Conservation (phyloP, 2,329 filamentous ascomycete species). For the Dactylellina cionopaga region DNA sequence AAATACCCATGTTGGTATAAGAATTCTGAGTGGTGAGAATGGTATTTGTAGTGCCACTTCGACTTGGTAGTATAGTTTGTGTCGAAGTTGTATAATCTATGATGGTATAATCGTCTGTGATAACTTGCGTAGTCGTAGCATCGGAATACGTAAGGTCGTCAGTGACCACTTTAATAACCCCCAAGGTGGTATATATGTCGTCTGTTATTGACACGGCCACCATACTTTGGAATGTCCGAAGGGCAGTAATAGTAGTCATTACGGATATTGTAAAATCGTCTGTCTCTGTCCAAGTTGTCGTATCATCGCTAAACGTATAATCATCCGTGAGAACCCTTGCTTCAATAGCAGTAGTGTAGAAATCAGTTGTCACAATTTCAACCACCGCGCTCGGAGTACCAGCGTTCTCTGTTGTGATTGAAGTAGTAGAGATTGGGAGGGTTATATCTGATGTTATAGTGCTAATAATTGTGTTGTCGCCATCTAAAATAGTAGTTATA, state of each 20-base stretch:
- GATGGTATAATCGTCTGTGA: conserved; percentile 13
- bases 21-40: background rate
- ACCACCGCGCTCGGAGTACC: background rate
- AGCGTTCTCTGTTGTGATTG: background rate
- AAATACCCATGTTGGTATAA: background rate
- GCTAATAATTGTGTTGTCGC: conserved; percentile 9
- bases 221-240: background rate
- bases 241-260: conserved; percentile 13
- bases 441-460: background rate
- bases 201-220: background rate
- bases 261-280: conserved; percentile 12
- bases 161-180: background rate
- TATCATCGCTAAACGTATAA: conserved; percentile 6
- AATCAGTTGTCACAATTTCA: conserved; percentile 16
- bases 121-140: background rate
- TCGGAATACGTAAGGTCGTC: background rate
- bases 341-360: conserved; percentile 7
- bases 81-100: conserved; percentile 3
- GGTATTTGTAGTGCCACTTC: conserved; percentile 2
- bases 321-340: conserved; percentile 21
- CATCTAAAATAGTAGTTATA: background rate
- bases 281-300: background rate
- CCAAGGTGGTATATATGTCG: background rate
- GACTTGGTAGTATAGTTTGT: background rate
- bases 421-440: background rate